Evolutionary conservation across 106 monocot genomes (phyloP), one percentile per base, ranked within the genome.

Genomic region (Gastrodia elata): DNA sequence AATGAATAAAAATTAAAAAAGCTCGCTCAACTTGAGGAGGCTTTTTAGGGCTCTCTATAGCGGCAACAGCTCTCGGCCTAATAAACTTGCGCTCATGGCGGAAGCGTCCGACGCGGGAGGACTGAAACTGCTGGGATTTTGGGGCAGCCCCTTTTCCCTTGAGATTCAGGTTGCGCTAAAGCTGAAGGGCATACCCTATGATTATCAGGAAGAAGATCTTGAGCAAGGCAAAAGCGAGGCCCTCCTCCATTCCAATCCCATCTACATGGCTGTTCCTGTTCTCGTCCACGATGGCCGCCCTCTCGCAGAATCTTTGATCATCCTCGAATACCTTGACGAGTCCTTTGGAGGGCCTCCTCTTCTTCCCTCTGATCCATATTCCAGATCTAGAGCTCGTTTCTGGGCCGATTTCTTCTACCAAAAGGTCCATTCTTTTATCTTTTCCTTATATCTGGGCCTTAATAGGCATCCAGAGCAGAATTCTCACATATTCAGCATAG

Each of bases 111-210:
- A n/a, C n/a, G n/a, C n/a, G n/a, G n/a, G n/a, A n/a, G n/a, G n/a
- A n/a, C n/a, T n/a, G n/a, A n/a, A n/a, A n/a, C n/a, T n/a, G n/a
- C n/a, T n/a, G 8, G 82, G 82, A 20, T 2, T 26, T 30, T 43
- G 10, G 35, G 22, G 2, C 0, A 82, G 82, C 14, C 57, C 73
- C 11, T 52, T 39, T 2, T 16, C 68, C 2, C 74, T 16, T 32
- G 41, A 49, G 69, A 74, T 74, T 3, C 69, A 58, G 71, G 18
- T 39, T 39, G 81, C 81, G 8, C 67, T 81, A n/a, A 55, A 38
- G 69, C 74, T 84, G 27, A 84, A 80, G 71, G 80, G 84, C 10
- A 59, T 84, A 18, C 13, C 48, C 22, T 85, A 85, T n/a, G 85
- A 85, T 43, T 85, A 78, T 56, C 28, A 78, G 13, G 78, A 81